Evolutionary conservation across 129 eudicot genomes (phyloP), one percentile per base, ranked within the genome.

Genomic region (Mikania micrantha): DNA sequence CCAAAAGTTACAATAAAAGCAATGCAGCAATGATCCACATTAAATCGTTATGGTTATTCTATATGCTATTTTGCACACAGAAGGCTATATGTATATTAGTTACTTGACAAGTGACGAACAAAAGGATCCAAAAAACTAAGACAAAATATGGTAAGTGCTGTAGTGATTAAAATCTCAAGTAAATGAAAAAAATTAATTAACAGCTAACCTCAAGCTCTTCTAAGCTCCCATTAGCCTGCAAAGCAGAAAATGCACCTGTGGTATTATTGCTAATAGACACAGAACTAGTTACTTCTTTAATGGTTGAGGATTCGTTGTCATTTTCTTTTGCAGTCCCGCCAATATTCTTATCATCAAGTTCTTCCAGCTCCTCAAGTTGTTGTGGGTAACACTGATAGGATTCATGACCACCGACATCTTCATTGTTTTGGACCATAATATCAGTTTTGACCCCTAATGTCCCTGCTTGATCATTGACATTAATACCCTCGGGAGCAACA

Each of bases 181-280:
- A 62, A 16, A 17, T 24, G 17, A 36, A 29, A 39, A 25, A 56
- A 24, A 12, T 64, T 13, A 67, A 13, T 21, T 42, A 29, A 60
- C 29, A 72, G 75, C 53, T n/a, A 69, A 90, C 97, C 97, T 90
- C 97, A 62, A 90, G 97, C 79, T 90, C 97, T 74, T 90, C 97
- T 74, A 90, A 73, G 64, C 64, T 78, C 79, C 83, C 85, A 64
- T 53, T 81, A 44, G 69, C 61, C 32, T 74, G 81, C 48, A 69
- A 58, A 69, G 50, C 65, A 54, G 84, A 76, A 69, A 36, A 38
- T 5, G 69, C 13, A 60, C 65, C 64, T 41, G 80, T 61, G 12
- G 57, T 16, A 45, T 16, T 53, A 28, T 47, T 67, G 58, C 64
- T 74, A 53, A 70, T 53, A 1, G 49, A 47, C 60, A 41, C 77